These are phyloP conservation scores for Casuarina cunninghamiana DNA, from an alignment of 306 rosid species.

Conservation along the genomic window DNA sequence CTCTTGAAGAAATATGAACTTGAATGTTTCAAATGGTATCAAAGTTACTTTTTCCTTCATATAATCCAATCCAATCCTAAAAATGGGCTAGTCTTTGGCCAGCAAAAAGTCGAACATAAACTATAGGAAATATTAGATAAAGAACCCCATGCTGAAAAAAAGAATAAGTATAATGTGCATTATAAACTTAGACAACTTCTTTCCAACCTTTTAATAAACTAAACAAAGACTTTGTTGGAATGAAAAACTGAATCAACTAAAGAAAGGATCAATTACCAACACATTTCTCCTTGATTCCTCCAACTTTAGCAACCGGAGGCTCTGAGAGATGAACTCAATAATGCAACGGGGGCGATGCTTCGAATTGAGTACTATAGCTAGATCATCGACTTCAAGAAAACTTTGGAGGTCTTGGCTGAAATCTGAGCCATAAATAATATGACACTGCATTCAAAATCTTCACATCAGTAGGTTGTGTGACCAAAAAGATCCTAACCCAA, in stretches of 20 bases:
- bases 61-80: no score
- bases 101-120: no score
- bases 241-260: not conserved
- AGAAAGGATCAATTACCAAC: slow-evolving; percentile 49
- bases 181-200: no score
- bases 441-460: slow-evolving; percentile 65
- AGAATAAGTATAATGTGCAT: no score
- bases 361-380: slow-evolving; percentile 54
- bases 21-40: no score
- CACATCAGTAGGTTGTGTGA: slow-evolving; percentile 27
- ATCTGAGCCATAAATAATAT: slow-evolving; percentile 68
- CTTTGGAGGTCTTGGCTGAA: slow-evolving; percentile 56
- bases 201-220: no score
- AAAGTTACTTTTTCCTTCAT: no score
- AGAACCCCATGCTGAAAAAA: no score
- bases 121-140: no score
- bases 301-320: slow-evolving; percentile 62
- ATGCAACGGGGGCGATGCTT: slow-evolving; percentile 75
- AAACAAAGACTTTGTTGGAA: not conserved
- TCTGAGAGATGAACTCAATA: slow-evolving; percentile 78
- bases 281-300: slow-evolving; percentile 64
- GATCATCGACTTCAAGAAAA: slow-evolving; percentile 70
- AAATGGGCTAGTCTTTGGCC: no score
- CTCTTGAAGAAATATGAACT: no score
- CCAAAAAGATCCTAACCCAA: slow-evolving; percentile 18